Base-by-base conservation (phyloP, 306 rosid genomes). In the Aeschynomene evenia region DNA sequence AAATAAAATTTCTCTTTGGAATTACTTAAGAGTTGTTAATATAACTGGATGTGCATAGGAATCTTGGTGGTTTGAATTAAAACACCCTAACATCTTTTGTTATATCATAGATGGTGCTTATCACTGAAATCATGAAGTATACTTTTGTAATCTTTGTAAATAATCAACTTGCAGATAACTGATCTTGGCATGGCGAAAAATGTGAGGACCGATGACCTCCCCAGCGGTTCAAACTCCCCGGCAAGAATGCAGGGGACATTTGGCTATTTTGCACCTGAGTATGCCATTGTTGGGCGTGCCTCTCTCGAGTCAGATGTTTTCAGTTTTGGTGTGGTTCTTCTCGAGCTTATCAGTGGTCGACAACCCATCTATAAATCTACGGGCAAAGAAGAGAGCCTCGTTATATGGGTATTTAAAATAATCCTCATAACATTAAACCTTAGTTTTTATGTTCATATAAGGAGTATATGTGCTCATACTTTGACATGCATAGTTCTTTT, bases 231-330 rank as follows among this genome's bases (percentile, higher is more conserved):
- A 31, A 85, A 75, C 77, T 95, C 99, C 72, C 99, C 99, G 20
- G 97, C 89, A 29, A 91, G 96, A 82, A 89, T 91, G 96, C 95
- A 87, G 77, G 99, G 99, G 64, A 95, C 99, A 66, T 95, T 95
- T 82, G 99, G 99, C 39, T 95, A 95, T 77, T 95, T 95, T 85
- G 99, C 99, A 70, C 99, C 99, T 3, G 99, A 95, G 85, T 87
- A 87, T 83, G 99, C 96, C 10, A 85, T 89, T 64, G 75, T 87
- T 75, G 99, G 99, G 74, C 82, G 89, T 83, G 90, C 92, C 54
- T 95, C 99, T 57, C 88, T 82, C 31, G 89, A 91, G 82, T 95
- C 99, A 3, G 99, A 95, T 39, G 99, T 95, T 67, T 95, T 91
- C 66, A 95, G 99, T 70, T 95, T 91, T 48, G 99, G 99, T 11